Base-by-base conservation (phyloP, 257 asterid genomes). In the Rehmannia glutinosa region DNA sequence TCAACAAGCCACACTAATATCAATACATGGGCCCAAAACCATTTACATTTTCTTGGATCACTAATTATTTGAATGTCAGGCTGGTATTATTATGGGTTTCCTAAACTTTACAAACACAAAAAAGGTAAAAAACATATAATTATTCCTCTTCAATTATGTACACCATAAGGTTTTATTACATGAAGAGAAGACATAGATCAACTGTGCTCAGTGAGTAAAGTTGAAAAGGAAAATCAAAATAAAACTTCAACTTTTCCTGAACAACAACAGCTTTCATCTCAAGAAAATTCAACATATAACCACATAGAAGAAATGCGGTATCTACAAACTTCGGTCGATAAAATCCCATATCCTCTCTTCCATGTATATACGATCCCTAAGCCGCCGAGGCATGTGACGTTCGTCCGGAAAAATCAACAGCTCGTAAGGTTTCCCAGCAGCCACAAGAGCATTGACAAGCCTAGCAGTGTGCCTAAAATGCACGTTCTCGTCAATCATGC, bases 271-370 rank as follows among this genome's bases (percentile, higher is more conserved):
- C n/a, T n/a, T n/a, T n/a, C 70, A 15, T 41, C 58, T 66, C 46
- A 43, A 41, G 12, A 47, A 5, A 8, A 45, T 32, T 8, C 36
- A 17, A 52, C 47, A 64, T 28, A 19, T 35, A 24, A 25, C 36
- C 43, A 5, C 2, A 43, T 0, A 3, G 19, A 43, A 43, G 20
- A 30, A n/a, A n/a, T n/a, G 15, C 21, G 38, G 61, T n/a, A 52
- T 67, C 88, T 86, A 92, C 90, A 92, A 75, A 67, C 73, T 86
- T 70, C 83, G 84, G 32, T 87, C 74, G 25, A 90, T 77, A 73
- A 92, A 92, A 4, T 88, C 95, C 98, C 94, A 92, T 36, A 92
- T 92, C 79, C 97, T 90, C 86, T 84, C 86, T 46, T 92, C 98
- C 97, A 92, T 87, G 65, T 92, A 90, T 19, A 88, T 69, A 0